A percentile compares a stretch with the other conserved stretches of the same genome.
Evolutionary conservation across 768 basidiomycete genomes (phyloP).

Genomic region (Leccinellum rugosiceps): DNA sequence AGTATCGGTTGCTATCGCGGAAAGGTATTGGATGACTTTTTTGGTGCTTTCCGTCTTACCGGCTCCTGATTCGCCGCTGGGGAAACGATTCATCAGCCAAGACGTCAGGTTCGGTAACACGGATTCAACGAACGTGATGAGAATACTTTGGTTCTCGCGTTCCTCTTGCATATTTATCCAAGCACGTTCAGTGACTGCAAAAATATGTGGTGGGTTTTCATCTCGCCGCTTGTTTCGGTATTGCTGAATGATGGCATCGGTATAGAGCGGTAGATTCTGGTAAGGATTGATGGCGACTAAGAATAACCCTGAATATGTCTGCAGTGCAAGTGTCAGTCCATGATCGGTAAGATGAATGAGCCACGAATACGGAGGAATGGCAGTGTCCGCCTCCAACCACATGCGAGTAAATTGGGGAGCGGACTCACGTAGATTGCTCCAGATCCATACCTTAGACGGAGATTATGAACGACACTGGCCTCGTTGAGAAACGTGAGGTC

Average conservation of each 20-base stretch:
- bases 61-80: slow-evolving; percentile 95
- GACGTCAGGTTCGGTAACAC: not conserved
- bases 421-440: slow-evolving; percentile 86
- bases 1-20: slow-evolving; percentile 88
- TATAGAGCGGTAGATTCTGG: slow-evolving; percentile 86
- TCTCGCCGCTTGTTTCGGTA: slow-evolving; percentile 86
- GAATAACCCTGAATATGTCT: slow-evolving; percentile 97
- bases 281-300: slow-evolving; percentile 99
- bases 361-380: slow-evolving; percentile 4
- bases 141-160: slow-evolving; percentile 94
- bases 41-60: slow-evolving; percentile 99
- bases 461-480: slow-evolving; percentile 98
- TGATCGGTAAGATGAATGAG: not conserved
- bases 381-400: not conserved
- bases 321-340: slow-evolving; percentile 14
- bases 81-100: slow-evolving; percentile 8
- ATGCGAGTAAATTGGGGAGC: not conserved
- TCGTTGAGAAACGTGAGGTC: slow-evolving; percentile 98
- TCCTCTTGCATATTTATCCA: slow-evolving; percentile 99
- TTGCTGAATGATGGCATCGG: slow-evolving; percentile 81
- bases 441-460: slow-evolving; percentile 85
- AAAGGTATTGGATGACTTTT: slow-evolving; percentile 99
- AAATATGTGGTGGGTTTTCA: slow-evolving; percentile 95
- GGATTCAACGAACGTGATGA: slow-evolving; percentile 79
- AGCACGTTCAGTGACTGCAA: slow-evolving; percentile 94